Evolutionary conservation across 495 filamentous ascomycete species (phyloP).

Genomic region (Stereocaulon alpinum): DNA sequence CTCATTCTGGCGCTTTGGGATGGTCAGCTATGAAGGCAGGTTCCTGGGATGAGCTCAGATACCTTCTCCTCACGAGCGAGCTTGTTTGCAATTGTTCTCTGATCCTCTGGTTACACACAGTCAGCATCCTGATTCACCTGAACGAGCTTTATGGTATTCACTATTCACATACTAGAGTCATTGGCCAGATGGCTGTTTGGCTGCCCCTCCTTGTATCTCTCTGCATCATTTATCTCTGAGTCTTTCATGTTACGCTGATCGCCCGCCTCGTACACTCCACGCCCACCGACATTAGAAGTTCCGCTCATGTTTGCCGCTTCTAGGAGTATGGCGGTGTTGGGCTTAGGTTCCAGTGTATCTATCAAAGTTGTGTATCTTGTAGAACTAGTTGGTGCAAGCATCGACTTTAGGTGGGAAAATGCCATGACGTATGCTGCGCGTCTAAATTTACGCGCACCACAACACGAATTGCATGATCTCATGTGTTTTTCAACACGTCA

Average conservation of each 20-base stretch:
- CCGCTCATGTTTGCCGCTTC: conserved; percentile 23
- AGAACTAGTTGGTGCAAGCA: not conserved
- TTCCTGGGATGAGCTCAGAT: not conserved
- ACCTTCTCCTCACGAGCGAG: conserved; percentile 51
- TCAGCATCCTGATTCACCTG: not conserved
- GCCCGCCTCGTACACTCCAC: conserved; percentile 48
- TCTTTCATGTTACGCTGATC: conserved; percentile 60
- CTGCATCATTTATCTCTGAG: conserved; percentile 41
- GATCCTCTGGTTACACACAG: conserved; percentile 48
- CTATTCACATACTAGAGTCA: conserved; percentile 53
- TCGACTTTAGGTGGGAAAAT: not conserved
- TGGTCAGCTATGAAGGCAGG: conserved; percentile 11
- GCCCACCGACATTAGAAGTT: conserved; percentile 43
- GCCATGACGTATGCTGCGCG: not conserved
- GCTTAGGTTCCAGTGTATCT: not conserved
- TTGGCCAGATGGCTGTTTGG: conserved; percentile 53
- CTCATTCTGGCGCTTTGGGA: conserved; percentile 30
- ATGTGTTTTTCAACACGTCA: too few relatives aligned
- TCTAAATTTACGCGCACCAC: not conserved
- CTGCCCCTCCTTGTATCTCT: conserved; percentile 58
- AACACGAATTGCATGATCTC: too few relatives aligned
- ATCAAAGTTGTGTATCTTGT: not conserved
- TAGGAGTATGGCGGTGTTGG: not conserved
- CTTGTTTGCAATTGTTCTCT: conserved; percentile 70
- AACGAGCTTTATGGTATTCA: not conserved